A percentile compares a stretch with the other conserved stretches of the same genome.
phyloP scores from a whole-genome alignment of 1,284 basidiomycete species.

The Marasmius sp. region DNA sequence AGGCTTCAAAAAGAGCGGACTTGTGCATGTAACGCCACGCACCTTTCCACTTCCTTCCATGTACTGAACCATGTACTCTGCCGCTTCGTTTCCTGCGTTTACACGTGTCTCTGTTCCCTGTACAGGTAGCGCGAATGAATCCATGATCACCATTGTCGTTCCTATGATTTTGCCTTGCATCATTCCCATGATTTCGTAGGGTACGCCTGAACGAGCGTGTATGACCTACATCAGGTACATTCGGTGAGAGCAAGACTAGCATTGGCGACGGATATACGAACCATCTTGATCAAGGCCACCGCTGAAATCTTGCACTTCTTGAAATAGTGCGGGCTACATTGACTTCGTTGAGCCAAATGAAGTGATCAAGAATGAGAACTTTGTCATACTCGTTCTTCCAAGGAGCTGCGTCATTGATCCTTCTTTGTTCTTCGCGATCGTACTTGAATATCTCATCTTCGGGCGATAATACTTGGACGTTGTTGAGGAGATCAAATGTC shows the following conservation, averaged over 20 bases:
- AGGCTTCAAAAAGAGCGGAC: neutral
- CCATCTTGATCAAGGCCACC: conserved; percentile 98
- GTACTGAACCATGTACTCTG: conserved; percentile 98
- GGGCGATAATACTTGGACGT: conserved; percentile 67
- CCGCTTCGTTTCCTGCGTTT: conserved; percentile 94
- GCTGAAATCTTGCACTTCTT: conserved; percentile 94
- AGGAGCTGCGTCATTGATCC: conserved; percentile 71
- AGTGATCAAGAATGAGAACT: conserved; percentile 11
- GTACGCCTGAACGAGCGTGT: conserved; percentile 95
- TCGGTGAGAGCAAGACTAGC: neutral
- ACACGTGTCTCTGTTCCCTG: conserved; percentile 99
- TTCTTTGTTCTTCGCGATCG: conserved; percentile 71
- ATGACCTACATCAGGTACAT: conserved; percentile 68
- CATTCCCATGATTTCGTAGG: conserved; percentile 98
- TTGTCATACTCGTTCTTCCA: conserved; percentile 90
- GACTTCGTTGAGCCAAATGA: conserved; percentile 7
- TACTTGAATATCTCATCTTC: conserved; percentile 84
- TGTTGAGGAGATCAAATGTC: conserved; percentile 84
- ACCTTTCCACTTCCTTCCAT: conserved; percentile 79
- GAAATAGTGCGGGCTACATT: conserved; percentile 83
- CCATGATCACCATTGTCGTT: conserved; percentile 87
- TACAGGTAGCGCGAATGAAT: conserved; percentile 95
- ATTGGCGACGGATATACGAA: conserved; percentile 28
- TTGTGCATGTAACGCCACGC: conserved; percentile 16
- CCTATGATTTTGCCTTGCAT: conserved; percentile 97